Evolutionary conservation across 2,329 filamentous ascomycete species (phyloP).

Genomic region (Chrysoporthe deuterocubensis): DNA sequence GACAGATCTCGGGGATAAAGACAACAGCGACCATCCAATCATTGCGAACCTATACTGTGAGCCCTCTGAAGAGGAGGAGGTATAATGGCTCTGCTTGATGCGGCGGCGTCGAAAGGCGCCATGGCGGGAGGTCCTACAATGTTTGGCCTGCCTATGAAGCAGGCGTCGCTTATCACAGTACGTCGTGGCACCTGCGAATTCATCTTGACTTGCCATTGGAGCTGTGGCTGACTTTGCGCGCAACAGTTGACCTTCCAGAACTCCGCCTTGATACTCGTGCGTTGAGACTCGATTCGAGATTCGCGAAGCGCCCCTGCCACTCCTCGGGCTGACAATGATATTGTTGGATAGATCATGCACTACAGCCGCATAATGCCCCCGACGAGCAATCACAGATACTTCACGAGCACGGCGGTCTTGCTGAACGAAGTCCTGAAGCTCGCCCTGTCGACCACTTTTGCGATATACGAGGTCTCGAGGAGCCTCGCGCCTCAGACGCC

Average conservation of each 20-base stretch:
- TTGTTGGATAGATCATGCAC: constrained; percentile 73
- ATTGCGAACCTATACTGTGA: not conserved
- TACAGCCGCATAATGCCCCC: constrained; percentile 95
- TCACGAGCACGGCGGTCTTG: constrained; percentile 91
- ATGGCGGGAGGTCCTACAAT: constrained; percentile 46
- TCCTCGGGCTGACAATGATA: constrained; percentile 19
- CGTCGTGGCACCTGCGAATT: constrained; percentile 31
- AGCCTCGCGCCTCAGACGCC: constrained; percentile 78
- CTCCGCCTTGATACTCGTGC: constrained; percentile 74
- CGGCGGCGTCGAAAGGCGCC: constrained; percentile 36
- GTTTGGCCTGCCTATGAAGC: constrained; percentile 69
- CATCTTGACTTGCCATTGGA: not conserved
- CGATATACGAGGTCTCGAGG: constrained; percentile 83
- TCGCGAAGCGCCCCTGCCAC: not conserved
- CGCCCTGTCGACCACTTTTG: constrained; percentile 81
- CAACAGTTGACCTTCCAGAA: constrained; percentile 77
- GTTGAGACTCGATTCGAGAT: constrained; percentile 30
- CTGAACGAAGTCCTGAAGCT: constrained; percentile 93
- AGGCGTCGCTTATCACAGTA: constrained; percentile 69
- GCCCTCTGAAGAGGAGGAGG: not conserved
- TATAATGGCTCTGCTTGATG: constrained; percentile 48
- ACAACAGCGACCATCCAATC: not conserved
- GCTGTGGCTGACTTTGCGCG: constrained; percentile 33
- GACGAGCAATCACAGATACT: constrained; percentile 81
- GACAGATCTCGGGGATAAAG: not conserved